These are phyloP conservation scores for Pezicula neosporulosa DNA, from an alignment of 2,329 filamentous ascomycete genomes.

Conservation along the genomic window DNA sequence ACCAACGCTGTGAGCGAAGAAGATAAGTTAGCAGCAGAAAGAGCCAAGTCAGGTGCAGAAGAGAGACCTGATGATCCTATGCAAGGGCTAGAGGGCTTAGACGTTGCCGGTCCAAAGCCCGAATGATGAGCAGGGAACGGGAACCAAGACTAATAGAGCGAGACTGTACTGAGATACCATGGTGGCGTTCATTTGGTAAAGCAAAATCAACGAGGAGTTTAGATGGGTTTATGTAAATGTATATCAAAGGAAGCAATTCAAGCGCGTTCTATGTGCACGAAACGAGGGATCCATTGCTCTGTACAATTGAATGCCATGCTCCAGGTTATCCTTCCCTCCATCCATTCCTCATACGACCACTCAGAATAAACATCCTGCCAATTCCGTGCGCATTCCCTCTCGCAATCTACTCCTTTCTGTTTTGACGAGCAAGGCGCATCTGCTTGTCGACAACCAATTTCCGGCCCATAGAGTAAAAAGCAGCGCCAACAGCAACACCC, in stretches of 20 bases:
- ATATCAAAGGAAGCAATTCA: too few species aligned
- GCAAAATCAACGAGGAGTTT: too few species aligned
- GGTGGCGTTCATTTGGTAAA: constrained; percentile 11
- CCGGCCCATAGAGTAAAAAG: constrained; percentile 73
- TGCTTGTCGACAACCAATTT: constrained; percentile 91
- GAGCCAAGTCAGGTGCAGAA: constrained; percentile 46
- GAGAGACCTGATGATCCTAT: constrained; percentile 75
- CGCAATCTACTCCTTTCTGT: constrained; percentile 29
- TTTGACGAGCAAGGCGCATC: constrained; percentile 77
- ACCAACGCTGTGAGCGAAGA: constrained; percentile 84
- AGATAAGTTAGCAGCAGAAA: constrained; percentile 60
- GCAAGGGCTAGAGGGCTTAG: constrained; percentile 90
- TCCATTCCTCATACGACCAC: neutral
- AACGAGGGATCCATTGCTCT: too few species aligned
- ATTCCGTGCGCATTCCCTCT: constrained; percentile 6
- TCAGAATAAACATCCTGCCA: too few species aligned
- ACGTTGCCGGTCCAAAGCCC: constrained; percentile 87
- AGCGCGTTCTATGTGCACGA: too few species aligned
- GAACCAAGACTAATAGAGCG: too few species aligned
- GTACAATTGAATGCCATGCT: constrained; percentile 5
- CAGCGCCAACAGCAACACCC: constrained; percentile 76
- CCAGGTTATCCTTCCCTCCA: too few species aligned
- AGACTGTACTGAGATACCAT: too few species aligned
- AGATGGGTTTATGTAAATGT: too few species aligned
- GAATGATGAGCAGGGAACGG: constrained; percentile 42